Base-by-base conservation (phyloP, 1,284 basidiomycete genomes). In the Trichosporon sp. region DNA sequence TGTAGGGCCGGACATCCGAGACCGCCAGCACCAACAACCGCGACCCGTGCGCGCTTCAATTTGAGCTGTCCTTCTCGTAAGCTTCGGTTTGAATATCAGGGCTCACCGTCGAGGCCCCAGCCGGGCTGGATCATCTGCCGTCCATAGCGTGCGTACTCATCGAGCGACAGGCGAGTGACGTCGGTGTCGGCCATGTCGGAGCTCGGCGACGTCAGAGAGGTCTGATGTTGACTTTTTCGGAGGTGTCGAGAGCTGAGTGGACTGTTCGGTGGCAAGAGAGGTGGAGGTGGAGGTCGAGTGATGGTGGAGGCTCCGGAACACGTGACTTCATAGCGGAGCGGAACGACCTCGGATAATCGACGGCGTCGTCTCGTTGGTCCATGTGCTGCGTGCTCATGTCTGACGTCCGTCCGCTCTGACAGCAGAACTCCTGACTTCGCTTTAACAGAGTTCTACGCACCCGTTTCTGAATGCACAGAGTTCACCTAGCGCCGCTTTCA, bases 111-210 rank as follows among this genome's bases (percentile, higher is more conserved):
- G 0, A 98, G 86, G 0, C 96, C 96, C 79, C 98, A 91, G 31
- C 90, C 91, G 70, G 94, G 90, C 69, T 98, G 86, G 76, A 99
- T 95, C 94, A 99, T 97, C 81, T 99, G 97, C 61, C 97, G 87
- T 31, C 96, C 95, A 88, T 98, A 99, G 65, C 96, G 88, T 76
- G 87, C 86, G 82, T 97, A 98, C 79, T 98, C 96, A 56, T 84
- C 80, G 6, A 86, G 78, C 10, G 37, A 19, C 35, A 70, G 61
- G 5, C n/a, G 32, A 8, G 31, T 61, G 3, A 10, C 31, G 2
- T 19, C 31, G 32, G 26, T 61, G 59, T 21, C 21, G 59, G 16
- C 31, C 31, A 32, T n/a, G 59, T 37, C 59, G 32, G 32, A 19
- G 32, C 19, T 63, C 32, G 59, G 32, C 4, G 32, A 14, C 5